phyloP scores from a whole-genome alignment of 106 monocot genomes.

The Vanilla planifolia region DNA sequence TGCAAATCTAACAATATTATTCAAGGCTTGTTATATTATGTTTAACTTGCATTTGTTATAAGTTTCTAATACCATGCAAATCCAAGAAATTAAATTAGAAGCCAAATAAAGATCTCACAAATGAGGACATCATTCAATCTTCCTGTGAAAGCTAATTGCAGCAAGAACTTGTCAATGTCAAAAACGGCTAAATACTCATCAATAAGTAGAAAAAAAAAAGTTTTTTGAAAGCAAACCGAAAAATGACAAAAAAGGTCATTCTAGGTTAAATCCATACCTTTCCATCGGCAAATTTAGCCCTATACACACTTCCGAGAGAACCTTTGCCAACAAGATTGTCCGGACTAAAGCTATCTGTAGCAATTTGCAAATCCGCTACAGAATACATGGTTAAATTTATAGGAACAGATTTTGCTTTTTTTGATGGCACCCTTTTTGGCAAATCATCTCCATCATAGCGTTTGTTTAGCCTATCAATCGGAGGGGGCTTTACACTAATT shows the following conservation, averaged over 20 bases:
- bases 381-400: conserved; percentile 59
- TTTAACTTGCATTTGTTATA: too few relatives aligned
- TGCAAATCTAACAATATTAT: too few relatives aligned
- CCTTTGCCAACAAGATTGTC: conserved; percentile 86
- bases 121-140: too few relatives aligned
- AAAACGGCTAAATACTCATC: too few relatives aligned
- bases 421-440: conserved; percentile 23
- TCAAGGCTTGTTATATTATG: too few relatives aligned
- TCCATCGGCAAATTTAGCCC: conserved; percentile 72
- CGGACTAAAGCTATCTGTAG: conserved; percentile 76
- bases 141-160: too few relatives aligned
- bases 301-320: conserved; percentile 71
- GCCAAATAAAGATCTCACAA: too few relatives aligned
- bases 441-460: conserved; percentile 56
- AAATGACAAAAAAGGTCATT: neutral
- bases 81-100: too few relatives aligned
- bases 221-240: too few relatives aligned
- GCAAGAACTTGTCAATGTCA: too few relatives aligned
- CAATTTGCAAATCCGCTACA: conserved; percentile 87
- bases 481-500: conserved; percentile 57
- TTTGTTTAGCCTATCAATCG: conserved; percentile 37
- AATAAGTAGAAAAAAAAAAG: too few relatives aligned
- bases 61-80: too few relatives aligned
- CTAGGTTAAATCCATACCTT: conserved; percentile 81
- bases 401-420: conserved; percentile 29